Percentiles rank a stretch among this genome's conserved stretches.
Conservation (phyloP, 176 grass and related monocot genomes). For the Zizania latifolia region DNA sequence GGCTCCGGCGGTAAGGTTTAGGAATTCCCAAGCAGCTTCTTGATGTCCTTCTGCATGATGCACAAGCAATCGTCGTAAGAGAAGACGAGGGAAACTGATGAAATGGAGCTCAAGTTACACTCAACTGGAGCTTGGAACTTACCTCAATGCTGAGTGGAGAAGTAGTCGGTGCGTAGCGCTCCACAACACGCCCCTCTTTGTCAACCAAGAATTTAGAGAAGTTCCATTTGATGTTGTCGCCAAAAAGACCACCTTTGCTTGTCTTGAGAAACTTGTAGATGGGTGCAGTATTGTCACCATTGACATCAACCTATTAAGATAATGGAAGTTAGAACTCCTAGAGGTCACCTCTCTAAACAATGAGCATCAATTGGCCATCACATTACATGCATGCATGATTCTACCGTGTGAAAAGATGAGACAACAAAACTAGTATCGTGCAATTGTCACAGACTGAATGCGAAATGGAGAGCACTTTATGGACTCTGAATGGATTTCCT, state of each 20-base stretch:
- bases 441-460: neutral
- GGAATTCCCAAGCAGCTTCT: constrained; percentile 56
- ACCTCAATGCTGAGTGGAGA: constrained; percentile 85
- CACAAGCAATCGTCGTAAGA: neutral
- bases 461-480: neutral
- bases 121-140: neutral
- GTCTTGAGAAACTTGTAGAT: constrained; percentile 85
- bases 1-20: constrained; percentile 10
- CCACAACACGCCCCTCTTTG: constrained; percentile 71
- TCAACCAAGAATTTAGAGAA: constrained; percentile 89
- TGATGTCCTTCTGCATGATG: constrained; percentile 74
- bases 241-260: constrained; percentile 74
- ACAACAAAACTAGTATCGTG: neutral
- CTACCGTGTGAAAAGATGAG: neutral
- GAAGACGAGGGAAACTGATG: neutral
- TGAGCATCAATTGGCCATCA: neutral
- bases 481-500: neutral
- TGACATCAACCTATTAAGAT: constrained; percentile 67
- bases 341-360: neutral
- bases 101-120: neutral
- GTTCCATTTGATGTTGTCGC: constrained; percentile 84
- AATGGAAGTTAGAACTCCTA: neutral
- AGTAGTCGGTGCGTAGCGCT: constrained; percentile 81
- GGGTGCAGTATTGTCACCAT: constrained; percentile 64
- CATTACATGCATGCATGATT: neutral